Conservation (phyloP, 495 filamentous ascomycete species). For the Aspergillus incahuasiensis region DNA sequence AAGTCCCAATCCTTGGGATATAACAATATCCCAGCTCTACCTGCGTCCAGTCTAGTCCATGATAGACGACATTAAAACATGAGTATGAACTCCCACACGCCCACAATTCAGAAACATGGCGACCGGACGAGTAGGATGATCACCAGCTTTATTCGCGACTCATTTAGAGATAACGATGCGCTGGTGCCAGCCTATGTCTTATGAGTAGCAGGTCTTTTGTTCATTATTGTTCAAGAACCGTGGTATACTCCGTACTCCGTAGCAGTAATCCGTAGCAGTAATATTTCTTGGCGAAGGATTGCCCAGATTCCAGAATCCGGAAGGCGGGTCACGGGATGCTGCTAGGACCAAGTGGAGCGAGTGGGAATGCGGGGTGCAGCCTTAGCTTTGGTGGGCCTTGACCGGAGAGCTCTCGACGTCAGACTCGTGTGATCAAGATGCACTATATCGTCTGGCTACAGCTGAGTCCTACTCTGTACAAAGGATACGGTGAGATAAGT, state of each 20-base stretch:
- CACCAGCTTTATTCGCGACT: neutral
- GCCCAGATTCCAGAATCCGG: neutral
- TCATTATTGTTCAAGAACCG: too few relatives aligned
- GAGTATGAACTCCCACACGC: too few relatives aligned
- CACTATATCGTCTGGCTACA: conserved; percentile 11
- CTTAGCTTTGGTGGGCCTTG: conserved; percentile 18
- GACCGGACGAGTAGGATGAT: too few relatives aligned
- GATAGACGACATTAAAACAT: too few relatives aligned
- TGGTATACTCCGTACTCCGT: too few relatives aligned
- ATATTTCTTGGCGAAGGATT: neutral
- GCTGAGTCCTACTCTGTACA: too few relatives aligned
- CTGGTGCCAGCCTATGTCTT: neutral
- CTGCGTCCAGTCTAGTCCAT: too few relatives aligned
- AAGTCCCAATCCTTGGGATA: too few relatives aligned
- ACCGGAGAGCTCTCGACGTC: conserved; percentile 29
- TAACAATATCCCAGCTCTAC: too few relatives aligned
- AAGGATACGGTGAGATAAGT: too few relatives aligned
- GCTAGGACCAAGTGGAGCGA: conserved; percentile 24
- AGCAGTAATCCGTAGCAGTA: neutral
- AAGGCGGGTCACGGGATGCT: neutral
- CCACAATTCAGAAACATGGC: too few relatives aligned
- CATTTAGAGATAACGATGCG: neutral
- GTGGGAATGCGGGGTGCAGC: conserved; percentile 44
- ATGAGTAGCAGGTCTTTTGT: neutral
- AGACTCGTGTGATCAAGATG: conserved; percentile 26